These are phyloP conservation scores for Helotiales sp. DNA, from an alignment of 2,329 filamentous ascomycete genomes.

Conservation along the genomic window DNA sequence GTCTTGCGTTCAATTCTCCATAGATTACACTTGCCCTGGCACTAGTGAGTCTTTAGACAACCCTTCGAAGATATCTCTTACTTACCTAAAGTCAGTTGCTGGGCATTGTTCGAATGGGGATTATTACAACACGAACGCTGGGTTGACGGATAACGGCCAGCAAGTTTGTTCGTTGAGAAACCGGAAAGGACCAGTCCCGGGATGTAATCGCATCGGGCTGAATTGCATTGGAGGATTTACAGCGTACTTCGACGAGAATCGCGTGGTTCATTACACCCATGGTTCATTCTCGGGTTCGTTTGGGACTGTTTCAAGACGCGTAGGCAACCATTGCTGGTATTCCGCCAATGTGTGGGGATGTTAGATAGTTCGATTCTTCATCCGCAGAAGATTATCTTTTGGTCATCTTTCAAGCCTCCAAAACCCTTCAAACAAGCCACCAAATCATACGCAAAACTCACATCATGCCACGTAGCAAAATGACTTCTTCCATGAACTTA, in stretches of 20 bases:
- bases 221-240: neutral
- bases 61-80: neutral
- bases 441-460: too few species aligned
- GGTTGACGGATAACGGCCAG: neutral
- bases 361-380: neutral
- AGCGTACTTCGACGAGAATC: neutral
- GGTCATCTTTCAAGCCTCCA: too few species aligned
- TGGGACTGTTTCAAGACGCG: neutral
- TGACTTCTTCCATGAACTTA: too few species aligned
- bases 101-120: neutral
- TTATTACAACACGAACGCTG: neutral
- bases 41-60: neutral
- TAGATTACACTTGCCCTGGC: slow-evolving; percentile 1
- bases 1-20: slow-evolving; percentile 2
- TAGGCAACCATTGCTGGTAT: neutral
- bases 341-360: neutral
- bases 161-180: slow-evolving; percentile 4
- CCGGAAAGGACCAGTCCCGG: neutral
- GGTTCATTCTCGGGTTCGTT: neutral
- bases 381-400: too few species aligned
- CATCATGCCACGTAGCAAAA: too few species aligned
- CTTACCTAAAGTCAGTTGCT: neutral
- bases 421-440: too few species aligned
- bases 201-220: neutral
- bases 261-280: neutral